Base-by-base conservation (phyloP, 768 basidiomycete genomes). In the Phaeotremella fagi region DNA sequence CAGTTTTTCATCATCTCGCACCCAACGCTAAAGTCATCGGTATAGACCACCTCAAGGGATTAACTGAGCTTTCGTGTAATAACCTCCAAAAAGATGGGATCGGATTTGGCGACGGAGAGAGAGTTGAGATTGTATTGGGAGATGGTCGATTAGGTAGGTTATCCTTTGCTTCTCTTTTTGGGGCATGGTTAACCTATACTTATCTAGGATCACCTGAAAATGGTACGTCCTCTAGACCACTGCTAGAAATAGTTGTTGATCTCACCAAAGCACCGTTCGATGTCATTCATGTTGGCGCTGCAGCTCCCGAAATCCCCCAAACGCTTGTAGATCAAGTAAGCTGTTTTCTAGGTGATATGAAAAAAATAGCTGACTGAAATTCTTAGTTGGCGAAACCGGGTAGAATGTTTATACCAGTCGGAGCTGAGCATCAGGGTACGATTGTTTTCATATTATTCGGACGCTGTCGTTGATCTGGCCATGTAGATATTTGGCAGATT, bases 201-300 rank as follows among this genome's bases (percentile, higher is more conserved):
- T 35, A 28, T 44, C n/a, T 35, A 66, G 65, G 65, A 24, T 66
- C 31, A 28, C 56, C 65, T 18, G 25, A 35, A 25, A 53, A 48
- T 38, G 66, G 66, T 68, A 24, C 26, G 58, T 23, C 33, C 9
- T 41, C 22, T 20, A 12, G 38, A n/a, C n/a, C 38, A 12, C 22
- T 41, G 38, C 11, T 9, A 11, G 22, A 48, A n/a, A n/a, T n/a
- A n/a, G 16, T 44, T 24, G 26, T 22, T 25, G 47, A 43, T 23
- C 47, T 45, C 28, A 45, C 41, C 14, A 25, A 50, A 68, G 75
- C 70, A 7, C 86, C 86, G 0, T 90, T 84, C 67, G 81, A 89
- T 56, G 85, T 83, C 0, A 95, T 97, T 45, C 92, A 98, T 61
- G 92, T 97, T 31, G 94, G 94, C 3, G 94, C 94, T 0, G 92